Base-by-base conservation (phyloP, 192 early-diverging fungal species). In the Backusella psychrophila region DNA sequence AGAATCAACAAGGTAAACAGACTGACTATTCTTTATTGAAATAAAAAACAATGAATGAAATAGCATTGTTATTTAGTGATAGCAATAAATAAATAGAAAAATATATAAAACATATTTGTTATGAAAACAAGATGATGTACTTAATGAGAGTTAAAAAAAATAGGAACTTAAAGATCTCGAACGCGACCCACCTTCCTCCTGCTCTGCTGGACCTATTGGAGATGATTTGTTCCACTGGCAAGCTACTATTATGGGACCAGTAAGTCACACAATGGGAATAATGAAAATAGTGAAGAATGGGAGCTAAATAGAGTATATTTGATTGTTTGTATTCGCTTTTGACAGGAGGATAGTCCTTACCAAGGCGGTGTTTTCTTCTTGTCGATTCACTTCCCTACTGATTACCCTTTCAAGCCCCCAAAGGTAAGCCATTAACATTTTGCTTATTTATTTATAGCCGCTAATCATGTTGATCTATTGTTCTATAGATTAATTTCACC, bases 371-470 rank as follows among this genome's bases (percentile, higher is more conserved):
- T 99, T 53, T 99, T 97, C 89, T 98, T 98, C 91, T 89, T 99
- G 76, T 88, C 93, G 33, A 99, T 99, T 84, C 93, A 95, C 86
- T 99, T 99, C 86, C 98, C 98, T 15, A 97, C 96, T 53, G 97
- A 98, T 84, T 98, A 97, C 67, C 96, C 96, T 39, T 99, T 97
- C 89, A 98, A 98, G 90, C 97, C 97, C 72, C 97, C 97, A 85
- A 98, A 98, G 92, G 93, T 93, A 87, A 70, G 38, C 11, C 21
- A n/a, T 71, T 17, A 0, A 42, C 23, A 7, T 63, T 11, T 31
- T 33, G 33, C 6, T 21, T 29, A 0, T 14, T 63, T 14, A 9
- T 29, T 63, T 12, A 21, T 29, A 49, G 46, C 17, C 19, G 19
- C 23, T 56, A 1, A 56, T 21, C 6, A 21, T 9, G 1, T 21